These are phyloP conservation scores for Linanthus parryae DNA, from an alignment of 148 eudicot genomes.

Conservation along the genomic window DNA sequence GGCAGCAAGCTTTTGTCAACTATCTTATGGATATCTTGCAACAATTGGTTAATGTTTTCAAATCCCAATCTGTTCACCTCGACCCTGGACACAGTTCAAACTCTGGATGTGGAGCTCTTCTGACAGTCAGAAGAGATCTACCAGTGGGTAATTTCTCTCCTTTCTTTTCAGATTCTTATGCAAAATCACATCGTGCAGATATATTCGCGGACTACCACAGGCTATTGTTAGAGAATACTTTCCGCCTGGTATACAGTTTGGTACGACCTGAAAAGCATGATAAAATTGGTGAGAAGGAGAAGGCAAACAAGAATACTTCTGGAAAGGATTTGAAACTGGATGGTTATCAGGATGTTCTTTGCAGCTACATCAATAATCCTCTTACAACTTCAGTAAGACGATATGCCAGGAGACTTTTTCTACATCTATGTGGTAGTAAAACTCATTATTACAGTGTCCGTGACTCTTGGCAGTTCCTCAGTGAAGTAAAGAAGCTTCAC, in stretches of 20 bases:
- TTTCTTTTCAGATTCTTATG: slow-evolving; percentile 95
- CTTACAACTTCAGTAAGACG: slow-evolving; percentile 84
- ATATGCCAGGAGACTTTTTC: slow-evolving; percentile 91
- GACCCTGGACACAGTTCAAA: slow-evolving; percentile 52
- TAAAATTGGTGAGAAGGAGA: slow-evolving; percentile 82
- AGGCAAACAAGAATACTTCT: slow-evolving; percentile 54
- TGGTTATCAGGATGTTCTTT: slow-evolving; percentile 97
- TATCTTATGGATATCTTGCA: slow-evolving; percentile 97
- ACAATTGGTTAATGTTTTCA: slow-evolving; percentile 84
- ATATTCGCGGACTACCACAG: slow-evolving; percentile 94
- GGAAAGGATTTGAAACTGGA: slow-evolving; percentile 90
- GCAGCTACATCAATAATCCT: slow-evolving; percentile 94
- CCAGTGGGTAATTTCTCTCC: slow-evolving; percentile 99
- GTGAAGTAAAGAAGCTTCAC: slow-evolving; percentile 83
- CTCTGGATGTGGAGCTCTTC: slow-evolving; percentile 90
- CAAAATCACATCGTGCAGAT: slow-evolving; percentile 81
- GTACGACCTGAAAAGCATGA: slow-evolving; percentile 98
- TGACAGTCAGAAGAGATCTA: slow-evolving; percentile 88
- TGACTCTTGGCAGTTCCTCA: slow-evolving; percentile 94
- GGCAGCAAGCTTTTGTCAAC: slow-evolving; percentile 86
- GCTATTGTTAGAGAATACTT: slow-evolving; percentile 84
- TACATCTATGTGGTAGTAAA: slow-evolving; percentile 98
- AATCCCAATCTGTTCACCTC: slow-evolving; percentile 53
- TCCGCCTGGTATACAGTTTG: slow-evolving; percentile 87
- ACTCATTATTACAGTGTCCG: slow-evolving; percentile 96